Conservation (phyloP, 2,329 filamentous ascomycete genomes). For the Pyrenophora tritici-repentis region DNA sequence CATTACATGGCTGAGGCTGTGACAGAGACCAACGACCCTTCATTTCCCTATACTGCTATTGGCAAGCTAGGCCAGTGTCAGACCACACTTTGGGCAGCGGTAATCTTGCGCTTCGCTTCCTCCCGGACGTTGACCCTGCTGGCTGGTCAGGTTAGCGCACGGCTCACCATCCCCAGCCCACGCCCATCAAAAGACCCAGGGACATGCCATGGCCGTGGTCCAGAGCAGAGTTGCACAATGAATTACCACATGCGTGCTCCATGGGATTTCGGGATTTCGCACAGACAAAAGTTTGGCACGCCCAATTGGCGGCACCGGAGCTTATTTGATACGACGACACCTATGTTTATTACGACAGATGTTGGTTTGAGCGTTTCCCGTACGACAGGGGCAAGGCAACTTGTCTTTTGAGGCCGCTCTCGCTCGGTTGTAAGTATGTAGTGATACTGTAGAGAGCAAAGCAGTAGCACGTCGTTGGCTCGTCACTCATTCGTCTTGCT, state of each 20-base stretch:
- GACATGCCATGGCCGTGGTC: constrained; percentile 23
- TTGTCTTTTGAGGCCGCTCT: too few relatives aligned
- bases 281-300: constrained; percentile 1
- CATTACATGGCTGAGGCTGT: constrained; percentile 37
- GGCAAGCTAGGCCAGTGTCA: constrained; percentile 32
- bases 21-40: constrained; percentile 42
- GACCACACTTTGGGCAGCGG: constrained; percentile 36
- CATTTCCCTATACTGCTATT: constrained; percentile 45
- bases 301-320: constrained; percentile 5
- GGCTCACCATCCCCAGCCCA: constrained; percentile 30
- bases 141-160: constrained; percentile 35
- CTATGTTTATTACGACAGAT: too few relatives aligned
- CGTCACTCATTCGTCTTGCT: neutral
- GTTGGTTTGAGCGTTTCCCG: neutral
- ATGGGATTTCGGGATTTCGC: constrained; percentile 5
- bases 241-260: constrained; percentile 7
- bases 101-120: constrained; percentile 47
- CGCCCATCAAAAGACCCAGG: constrained; percentile 30
- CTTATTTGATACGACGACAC: neutral
- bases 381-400: neutral
- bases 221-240: constrained; percentile 22
- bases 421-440: too few relatives aligned
- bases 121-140: constrained; percentile 48
- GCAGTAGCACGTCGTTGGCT: neutral
- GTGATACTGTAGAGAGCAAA: constrained; percentile 1